Base-by-base conservation (phyloP, 2,329 filamentous ascomycete genomes). In the Colletotrichum tamarilloi region DNA sequence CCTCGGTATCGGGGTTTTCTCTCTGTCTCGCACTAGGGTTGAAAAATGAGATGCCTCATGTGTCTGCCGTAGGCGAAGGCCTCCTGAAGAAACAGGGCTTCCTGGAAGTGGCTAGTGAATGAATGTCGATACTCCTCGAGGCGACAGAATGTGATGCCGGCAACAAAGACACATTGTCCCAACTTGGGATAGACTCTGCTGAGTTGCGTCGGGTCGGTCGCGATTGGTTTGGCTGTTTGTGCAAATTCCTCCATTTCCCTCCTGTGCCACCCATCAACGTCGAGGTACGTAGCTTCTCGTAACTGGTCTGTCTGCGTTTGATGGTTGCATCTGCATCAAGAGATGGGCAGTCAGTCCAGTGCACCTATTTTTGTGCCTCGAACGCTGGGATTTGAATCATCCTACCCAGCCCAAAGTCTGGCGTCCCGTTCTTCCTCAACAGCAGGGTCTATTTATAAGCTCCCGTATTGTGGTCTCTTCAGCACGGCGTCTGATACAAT, bases 401-500 rank as follows among this genome's bases (percentile, higher is more conserved):
- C 35, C 26, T 42, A 55, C 35, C 46, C 35, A 62, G 62, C 8
- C 24, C 35, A n/a, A 58, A 35, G 3, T 22, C 32, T 32, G 30
- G n/a, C 19, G 24, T 57, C 62, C 46, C 24, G n/a, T 64, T 46
- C 55, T 35, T 38, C 46, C 55, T 70, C n/a, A 28, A 30, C 19
- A 35, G 56, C 22, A 14, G 52, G 6, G 35, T 46, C 55, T 65
- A 60, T 60, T 70, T 70, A 65, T 73, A 73, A 49, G 6, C 12
- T 65, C 46, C 46, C 8, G 60, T 16, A 32, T 12, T 28, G 55
- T 65, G 46, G 67, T 59, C 32, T 57, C 42, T 22, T 30, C 65
- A 55, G 69, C 53, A 59, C 53, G 32, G 19, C 35, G 22, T 32
- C 26, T 30, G 22, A 38, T 65, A 58, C 52, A 35, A 65, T 22